A percentile compares a stretch with the other conserved stretches of the same genome.
phyloP scores from a whole-genome alignment of 1,284 basidiomycete species.

The Hymenochaete sp. region DNA sequence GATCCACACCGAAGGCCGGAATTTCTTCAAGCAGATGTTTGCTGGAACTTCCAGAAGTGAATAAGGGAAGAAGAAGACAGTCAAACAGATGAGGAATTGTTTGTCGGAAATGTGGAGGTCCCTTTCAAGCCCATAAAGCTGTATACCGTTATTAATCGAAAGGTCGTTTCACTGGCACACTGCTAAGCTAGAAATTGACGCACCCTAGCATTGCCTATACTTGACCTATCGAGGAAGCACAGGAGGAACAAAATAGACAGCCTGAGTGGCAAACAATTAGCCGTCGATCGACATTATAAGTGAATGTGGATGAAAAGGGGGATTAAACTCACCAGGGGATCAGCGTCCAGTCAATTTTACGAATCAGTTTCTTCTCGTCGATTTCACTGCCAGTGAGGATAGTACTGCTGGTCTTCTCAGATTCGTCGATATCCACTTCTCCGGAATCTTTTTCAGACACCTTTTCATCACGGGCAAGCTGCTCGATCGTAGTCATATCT shows the following conservation, averaged over 20 bases:
- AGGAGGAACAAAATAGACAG: constrained; percentile 64
- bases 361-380: constrained; percentile 52
- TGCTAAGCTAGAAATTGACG: too few species aligned
- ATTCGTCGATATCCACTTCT: too few species aligned
- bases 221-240: constrained; percentile 68
- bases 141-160: neutral
- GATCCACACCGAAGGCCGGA: constrained; percentile 58
- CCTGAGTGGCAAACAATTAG: too few species aligned
- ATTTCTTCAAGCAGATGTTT: constrained; percentile 59
- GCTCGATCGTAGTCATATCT: neutral
- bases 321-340: too few species aligned
- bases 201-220: constrained; percentile 74
- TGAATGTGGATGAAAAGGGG: too few species aligned
- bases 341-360: constrained; percentile 56
- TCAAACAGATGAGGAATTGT: constrained; percentile 56
- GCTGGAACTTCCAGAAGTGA: constrained; percentile 62
- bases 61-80: constrained; percentile 58
- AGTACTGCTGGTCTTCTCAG: too few species aligned
- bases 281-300: too few species aligned
- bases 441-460: neutral
- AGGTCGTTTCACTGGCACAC: neutral
- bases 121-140: constrained; percentile 49
- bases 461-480: neutral
- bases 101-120: constrained; percentile 50
- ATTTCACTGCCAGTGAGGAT: constrained; percentile 26